These are phyloP conservation scores for Carallia brachiata DNA, from an alignment of 345 rosid species.

Conservation along the genomic window DNA sequence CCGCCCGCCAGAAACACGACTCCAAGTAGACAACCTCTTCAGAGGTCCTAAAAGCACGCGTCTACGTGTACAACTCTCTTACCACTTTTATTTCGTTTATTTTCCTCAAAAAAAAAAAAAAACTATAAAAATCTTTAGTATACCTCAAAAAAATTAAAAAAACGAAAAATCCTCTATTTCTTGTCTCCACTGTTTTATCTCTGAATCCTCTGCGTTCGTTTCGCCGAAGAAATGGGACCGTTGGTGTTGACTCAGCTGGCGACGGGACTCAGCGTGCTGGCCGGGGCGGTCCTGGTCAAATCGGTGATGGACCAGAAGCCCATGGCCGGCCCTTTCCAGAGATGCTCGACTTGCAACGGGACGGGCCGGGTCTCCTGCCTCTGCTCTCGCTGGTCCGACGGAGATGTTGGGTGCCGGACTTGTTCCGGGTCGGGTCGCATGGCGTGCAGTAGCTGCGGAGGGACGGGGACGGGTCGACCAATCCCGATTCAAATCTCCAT, in stretches of 20 bases:
- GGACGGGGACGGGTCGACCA: slow-evolving; percentile 86
- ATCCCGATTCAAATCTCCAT: slow-evolving; percentile 69
- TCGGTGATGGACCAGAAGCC: slow-evolving; percentile 84
- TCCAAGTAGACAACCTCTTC: too few relatives aligned
- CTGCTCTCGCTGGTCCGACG: slow-evolving; percentile 91
- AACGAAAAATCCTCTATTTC: too few relatives aligned
- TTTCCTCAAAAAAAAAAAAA: too few relatives aligned
- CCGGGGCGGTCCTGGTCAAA: slow-evolving; percentile 81
- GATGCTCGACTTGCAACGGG: slow-evolving; percentile 80
- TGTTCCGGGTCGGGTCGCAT: slow-evolving; percentile 89
- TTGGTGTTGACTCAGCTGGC: slow-evolving; percentile 76
- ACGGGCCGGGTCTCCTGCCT: slow-evolving; percentile 76
- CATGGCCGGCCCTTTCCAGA: slow-evolving; percentile 73
- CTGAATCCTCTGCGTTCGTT: neutral
- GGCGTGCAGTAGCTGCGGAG: slow-evolving; percentile 83
- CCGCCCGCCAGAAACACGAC: too few relatives aligned
- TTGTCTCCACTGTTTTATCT: too few relatives aligned
- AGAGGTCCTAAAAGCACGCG: neutral
- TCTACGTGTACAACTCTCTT: slow-evolving; percentile 48
- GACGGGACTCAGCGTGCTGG: slow-evolving; percentile 78
- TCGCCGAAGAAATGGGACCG: slow-evolving; percentile 48
- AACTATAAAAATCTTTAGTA: too few relatives aligned
- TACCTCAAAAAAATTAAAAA: too few relatives aligned
- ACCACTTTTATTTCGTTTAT: slow-evolving; percentile 33
- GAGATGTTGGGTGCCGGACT: slow-evolving; percentile 80